Evolutionary conservation across 2,329 filamentous ascomycete genomes (phyloP).

Genomic region (Alternaria triticina): DNA sequence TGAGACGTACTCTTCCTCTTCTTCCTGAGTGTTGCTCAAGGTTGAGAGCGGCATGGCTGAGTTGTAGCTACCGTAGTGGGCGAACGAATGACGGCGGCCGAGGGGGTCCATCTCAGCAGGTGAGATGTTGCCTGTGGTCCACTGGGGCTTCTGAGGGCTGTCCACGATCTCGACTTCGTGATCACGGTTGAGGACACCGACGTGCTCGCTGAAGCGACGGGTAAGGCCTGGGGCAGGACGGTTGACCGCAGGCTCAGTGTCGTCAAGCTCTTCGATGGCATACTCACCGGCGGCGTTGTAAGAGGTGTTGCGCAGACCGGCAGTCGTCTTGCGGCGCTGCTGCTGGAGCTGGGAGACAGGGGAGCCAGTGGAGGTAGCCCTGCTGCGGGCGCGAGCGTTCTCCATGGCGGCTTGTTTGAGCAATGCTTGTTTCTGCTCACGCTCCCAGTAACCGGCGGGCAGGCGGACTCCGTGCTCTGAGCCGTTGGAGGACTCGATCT

Average conservation of each 20-base stretch:
- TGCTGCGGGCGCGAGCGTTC: constrained; percentile 43
- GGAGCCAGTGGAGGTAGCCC: constrained; percentile 37
- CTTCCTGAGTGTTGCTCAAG: constrained; percentile 41
- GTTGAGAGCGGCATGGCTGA: constrained; percentile 31
- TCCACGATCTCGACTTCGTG: constrained; percentile 31
- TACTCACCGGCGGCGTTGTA: constrained; percentile 68
- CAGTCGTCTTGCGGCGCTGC: constrained; percentile 38
- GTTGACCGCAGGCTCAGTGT: constrained; percentile 62
- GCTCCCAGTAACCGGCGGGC: constrained; percentile 41
- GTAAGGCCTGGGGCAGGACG: constrained; percentile 37
- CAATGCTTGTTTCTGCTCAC: constrained; percentile 40
- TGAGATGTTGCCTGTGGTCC: constrained; percentile 35
- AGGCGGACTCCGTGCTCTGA: constrained; percentile 59
- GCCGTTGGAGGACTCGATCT: constrained; percentile 68
- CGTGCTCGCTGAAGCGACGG: constrained; percentile 48
- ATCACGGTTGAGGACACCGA: constrained; percentile 28
- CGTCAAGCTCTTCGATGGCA: constrained; percentile 75
- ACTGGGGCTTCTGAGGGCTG: constrained; percentile 35
- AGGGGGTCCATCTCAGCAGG: constrained; percentile 52
- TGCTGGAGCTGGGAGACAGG: constrained; percentile 28
- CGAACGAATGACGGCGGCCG: constrained; percentile 81
- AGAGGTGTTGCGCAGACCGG: constrained; percentile 65
- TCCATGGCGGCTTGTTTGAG: constrained; percentile 48
- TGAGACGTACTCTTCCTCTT: constrained; percentile 35
- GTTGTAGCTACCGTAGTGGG: constrained; percentile 44